These are phyloP conservation scores for Groenewaldozyma tartarivorans DNA, from an alignment of 805 yeast species.

Conservation along the genomic window DNA sequence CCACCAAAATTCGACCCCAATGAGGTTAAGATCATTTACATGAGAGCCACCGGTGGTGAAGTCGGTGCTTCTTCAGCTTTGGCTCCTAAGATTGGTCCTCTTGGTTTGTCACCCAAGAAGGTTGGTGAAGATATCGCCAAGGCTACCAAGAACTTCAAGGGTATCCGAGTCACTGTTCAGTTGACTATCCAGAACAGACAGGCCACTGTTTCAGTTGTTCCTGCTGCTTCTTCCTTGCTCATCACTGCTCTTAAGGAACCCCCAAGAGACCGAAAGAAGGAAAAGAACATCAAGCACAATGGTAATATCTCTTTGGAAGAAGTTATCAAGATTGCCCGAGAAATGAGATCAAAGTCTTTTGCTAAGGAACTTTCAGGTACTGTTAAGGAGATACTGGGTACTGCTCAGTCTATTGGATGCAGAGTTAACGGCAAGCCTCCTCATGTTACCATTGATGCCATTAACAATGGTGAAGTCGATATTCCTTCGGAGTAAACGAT, in stretches of 20 bases:
- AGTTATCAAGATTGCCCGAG: slow-evolving; percentile 94
- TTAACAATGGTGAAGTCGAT: slow-evolving; percentile 97
- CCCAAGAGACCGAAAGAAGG: slow-evolving; percentile 99
- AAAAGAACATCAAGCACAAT: slow-evolving; percentile 98
- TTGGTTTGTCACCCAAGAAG: slow-evolving; percentile 99
- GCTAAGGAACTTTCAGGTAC: slow-evolving; percentile 97
- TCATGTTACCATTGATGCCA: slow-evolving; percentile 96
- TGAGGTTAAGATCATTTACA: slow-evolving; percentile 97
- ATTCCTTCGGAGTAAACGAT: slow-evolving; percentile 17
- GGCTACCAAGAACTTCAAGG: slow-evolving; percentile 98
- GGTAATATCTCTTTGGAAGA: slow-evolving; percentile 98
- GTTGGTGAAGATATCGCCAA: slow-evolving; percentile 99
- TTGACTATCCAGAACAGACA: slow-evolving; percentile 99
- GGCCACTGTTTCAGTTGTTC: slow-evolving; percentile 97
- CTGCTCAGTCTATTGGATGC: slow-evolving; percentile 99
- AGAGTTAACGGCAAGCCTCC: slow-evolving; percentile 99
- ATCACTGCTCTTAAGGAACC: slow-evolving; percentile 99
- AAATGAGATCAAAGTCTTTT: slow-evolving; percentile 94
- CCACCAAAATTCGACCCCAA: slow-evolving; percentile 91
- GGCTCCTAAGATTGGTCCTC: slow-evolving; percentile 99
- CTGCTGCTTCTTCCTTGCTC: slow-evolving; percentile 98
- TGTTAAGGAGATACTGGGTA: slow-evolving; percentile 97
- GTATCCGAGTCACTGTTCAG: slow-evolving; percentile 98
- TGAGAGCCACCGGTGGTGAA: slow-evolving; percentile 99
- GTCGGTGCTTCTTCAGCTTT: slow-evolving; percentile 99